These are phyloP conservation scores for Rubus idaeus DNA, from an alignment of 306 rosid species.

Conservation along the genomic window DNA sequence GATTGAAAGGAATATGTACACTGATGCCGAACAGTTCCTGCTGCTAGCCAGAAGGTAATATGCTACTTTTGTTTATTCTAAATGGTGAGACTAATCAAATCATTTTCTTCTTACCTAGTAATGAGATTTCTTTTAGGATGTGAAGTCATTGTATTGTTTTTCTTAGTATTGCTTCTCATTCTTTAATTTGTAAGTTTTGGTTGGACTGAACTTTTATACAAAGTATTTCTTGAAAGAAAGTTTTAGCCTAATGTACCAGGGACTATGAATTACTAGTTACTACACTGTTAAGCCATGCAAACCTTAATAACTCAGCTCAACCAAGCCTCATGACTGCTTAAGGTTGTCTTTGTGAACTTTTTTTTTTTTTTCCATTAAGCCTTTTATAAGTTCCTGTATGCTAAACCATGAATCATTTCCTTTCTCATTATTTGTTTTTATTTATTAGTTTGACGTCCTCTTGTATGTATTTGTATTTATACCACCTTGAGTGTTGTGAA, in stretches of 20 bases:
- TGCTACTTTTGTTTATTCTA: constrained; percentile 18
- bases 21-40: constrained; percentile 90
- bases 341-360: neutral
- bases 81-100: too few relatives aligned
- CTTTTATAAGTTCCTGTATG: neutral
- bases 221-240: neutral
- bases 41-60: constrained; percentile 79
- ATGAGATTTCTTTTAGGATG: neutral
- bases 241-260: neutral
- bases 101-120: neutral
- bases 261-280: neutral
- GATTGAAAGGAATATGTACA: constrained; percentile 61
- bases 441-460: neutral
- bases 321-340: neutral
- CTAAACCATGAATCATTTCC: constrained; percentile 14
- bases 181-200: neutral
- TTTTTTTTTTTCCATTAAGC: neutral
- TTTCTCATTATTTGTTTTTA: neutral
- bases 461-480: constrained; percentile 4
- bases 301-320: neutral
- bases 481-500: constrained; percentile 4
- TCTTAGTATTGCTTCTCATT: neutral
- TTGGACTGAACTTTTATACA: neutral
- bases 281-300: neutral
- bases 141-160: neutral